A percentile compares a stretch with the other conserved stretches of the same genome.
These are phyloP conservation scores for Alloascoidea hylecoeti DNA, from an alignment of 805 yeast genomes.

Conservation along the genomic window DNA sequence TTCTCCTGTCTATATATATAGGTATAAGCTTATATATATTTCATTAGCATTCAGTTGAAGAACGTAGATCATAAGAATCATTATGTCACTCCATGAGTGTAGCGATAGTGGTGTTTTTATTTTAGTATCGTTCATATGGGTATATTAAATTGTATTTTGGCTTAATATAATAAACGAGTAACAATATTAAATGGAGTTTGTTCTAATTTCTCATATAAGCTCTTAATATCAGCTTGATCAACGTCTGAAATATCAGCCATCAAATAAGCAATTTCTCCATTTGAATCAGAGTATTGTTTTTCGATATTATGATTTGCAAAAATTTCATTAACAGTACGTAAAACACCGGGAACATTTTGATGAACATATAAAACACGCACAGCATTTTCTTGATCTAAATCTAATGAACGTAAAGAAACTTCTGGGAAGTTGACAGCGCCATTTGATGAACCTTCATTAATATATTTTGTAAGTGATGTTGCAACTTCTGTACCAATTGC, in stretches of 20 bases:
- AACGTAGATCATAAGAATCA: too few relatives aligned
- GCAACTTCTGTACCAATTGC: constrained; percentile 96
- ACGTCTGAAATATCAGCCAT: constrained; percentile 96
- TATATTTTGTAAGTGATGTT: constrained; percentile 72
- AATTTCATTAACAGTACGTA: constrained; percentile 93
- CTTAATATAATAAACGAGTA: constrained; percentile 83
- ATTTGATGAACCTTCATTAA: constrained; percentile 88
- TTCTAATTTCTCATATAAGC: constrained; percentile 73
- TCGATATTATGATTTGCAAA: constrained; percentile 91
- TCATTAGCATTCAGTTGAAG: too few relatives aligned
- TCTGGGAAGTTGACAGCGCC: constrained; percentile 99
- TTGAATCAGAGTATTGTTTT: constrained; percentile 95
- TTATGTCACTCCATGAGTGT: too few relatives aligned
- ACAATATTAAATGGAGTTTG: constrained; percentile 83
- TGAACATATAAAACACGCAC: constrained; percentile 94
- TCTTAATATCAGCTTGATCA: constrained; percentile 66
- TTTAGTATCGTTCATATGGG: too few relatives aligned
- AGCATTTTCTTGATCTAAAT: constrained; percentile 72
- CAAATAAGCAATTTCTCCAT: constrained; percentile 90
- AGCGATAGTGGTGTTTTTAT: too few relatives aligned
- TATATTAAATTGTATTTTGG: too few relatives aligned
- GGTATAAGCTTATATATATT: too few relatives aligned
- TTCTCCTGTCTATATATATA: too few relatives aligned
- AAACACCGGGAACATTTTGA: constrained; percentile 97
- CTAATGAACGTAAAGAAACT: constrained; percentile 78